A percentile compares a stretch with the other conserved stretches of the same genome.
Conservation (phyloP, 2,329 filamentous ascomycete genomes). For the Cryphonectria nitschkei region DNA sequence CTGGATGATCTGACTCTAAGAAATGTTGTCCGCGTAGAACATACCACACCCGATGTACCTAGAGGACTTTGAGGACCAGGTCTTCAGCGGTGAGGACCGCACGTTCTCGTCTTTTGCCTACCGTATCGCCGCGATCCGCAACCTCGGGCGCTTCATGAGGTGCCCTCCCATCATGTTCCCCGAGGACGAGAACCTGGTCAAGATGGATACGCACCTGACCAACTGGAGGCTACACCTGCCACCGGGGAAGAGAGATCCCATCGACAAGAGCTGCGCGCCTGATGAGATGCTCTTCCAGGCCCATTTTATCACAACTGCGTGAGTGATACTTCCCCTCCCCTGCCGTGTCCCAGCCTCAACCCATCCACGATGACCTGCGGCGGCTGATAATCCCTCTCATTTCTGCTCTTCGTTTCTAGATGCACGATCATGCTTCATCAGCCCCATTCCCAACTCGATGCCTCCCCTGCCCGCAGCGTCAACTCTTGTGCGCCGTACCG, state of each 20-base stretch:
- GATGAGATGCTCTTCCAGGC: constrained; percentile 94
- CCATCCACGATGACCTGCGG: constrained; percentile 31
- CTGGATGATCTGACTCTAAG: constrained; percentile 20
- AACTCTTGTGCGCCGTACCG: constrained; percentile 69
- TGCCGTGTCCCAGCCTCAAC: too few species aligned
- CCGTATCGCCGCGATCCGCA: constrained; percentile 78
- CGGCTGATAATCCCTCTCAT: constrained; percentile 25
- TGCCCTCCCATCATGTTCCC: constrained; percentile 55
- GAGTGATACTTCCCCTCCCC: constrained; percentile 34
- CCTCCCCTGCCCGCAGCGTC: constrained; percentile 58
- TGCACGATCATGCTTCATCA: constrained; percentile 78
- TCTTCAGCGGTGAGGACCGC: constrained; percentile 72
- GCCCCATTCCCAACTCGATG: constrained; percentile 75
- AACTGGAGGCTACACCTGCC: constrained; percentile 86
- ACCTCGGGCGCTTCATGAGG: constrained; percentile 75
- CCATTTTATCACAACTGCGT: constrained; percentile 73
- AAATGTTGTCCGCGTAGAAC: constrained; percentile 43
- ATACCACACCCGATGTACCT: constrained; percentile 65
- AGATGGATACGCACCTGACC: constrained; percentile 57
- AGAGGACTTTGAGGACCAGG: constrained; percentile 73
- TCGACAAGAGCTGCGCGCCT: constrained; percentile 70
- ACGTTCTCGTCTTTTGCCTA: constrained; percentile 85
- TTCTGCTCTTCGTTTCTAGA: constrained; percentile 35
- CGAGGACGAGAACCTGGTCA: constrained; percentile 55
- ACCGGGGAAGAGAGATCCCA: constrained; percentile 67